Evolutionary conservation across 1,284 basidiomycete genomes (phyloP).

Genomic region (Somion occarium): DNA sequence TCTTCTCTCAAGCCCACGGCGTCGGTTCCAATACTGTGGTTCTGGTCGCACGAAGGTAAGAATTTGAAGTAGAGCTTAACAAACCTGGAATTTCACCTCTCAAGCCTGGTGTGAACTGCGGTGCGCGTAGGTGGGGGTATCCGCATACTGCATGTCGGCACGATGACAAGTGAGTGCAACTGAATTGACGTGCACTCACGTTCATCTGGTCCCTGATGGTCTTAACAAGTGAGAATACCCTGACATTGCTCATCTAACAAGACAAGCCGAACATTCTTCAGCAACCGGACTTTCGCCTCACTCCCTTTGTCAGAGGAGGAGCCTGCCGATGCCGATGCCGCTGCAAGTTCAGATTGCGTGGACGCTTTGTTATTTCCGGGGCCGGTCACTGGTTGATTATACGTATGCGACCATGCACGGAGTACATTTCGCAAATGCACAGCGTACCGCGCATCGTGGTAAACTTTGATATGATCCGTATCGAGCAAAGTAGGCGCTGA

Average conservation of each 20-base stretch:
- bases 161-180: too few relatives aligned
- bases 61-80: neutral
- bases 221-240: conserved; percentile 9
- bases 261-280: conserved; percentile 9
- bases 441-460: conserved; percentile 48
- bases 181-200: neutral
- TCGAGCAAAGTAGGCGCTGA: conserved; percentile 19
- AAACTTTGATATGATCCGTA: conserved; percentile 57
- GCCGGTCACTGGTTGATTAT: neutral
- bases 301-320: neutral
- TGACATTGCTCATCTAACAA: conserved; percentile 12
- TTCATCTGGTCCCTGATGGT: neutral
- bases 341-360: neutral
- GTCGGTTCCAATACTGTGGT: neutral
- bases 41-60: neutral
- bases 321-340: neutral
- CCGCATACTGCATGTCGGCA: too few relatives aligned
- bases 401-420: conserved; percentile 39
- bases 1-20: neutral
- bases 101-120: neutral
- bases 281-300: conserved; percentile 8
- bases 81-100: neutral
- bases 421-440: conserved; percentile 47
- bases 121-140: too few relatives aligned
- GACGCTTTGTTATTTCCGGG: neutral